Evolutionary conservation across 2,329 filamentous ascomycete species (phyloP).

Genomic region (Escovopsis sp.): DNA sequence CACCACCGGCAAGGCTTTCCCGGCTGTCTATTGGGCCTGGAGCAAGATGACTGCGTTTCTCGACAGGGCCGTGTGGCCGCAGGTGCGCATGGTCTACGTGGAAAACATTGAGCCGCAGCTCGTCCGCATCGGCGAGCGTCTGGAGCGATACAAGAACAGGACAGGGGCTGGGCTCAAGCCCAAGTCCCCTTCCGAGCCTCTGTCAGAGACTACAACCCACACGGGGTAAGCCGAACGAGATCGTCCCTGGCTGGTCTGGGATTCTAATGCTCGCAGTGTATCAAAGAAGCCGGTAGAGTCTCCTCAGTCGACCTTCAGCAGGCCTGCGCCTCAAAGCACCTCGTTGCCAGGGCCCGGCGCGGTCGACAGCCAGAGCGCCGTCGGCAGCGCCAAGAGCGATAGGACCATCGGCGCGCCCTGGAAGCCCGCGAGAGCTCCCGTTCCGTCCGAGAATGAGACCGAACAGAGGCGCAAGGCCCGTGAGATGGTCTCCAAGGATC

Average conservation of each 20-base stretch:
- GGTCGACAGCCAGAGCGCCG: constrained; percentile 5
- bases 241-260: neutral
- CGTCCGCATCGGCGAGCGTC: constrained; percentile 75
- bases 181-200: constrained; percentile 12
- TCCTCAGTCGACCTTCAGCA: constrained; percentile 20
- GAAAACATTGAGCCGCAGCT: constrained; percentile 94
- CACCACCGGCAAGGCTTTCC: constrained; percentile 54
- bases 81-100: constrained; percentile 63
- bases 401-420: constrained; percentile 12
- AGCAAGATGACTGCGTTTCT: constrained; percentile 56
- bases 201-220: constrained; percentile 6
- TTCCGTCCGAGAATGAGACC: constrained; percentile 32
- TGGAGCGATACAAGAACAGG: constrained; percentile 54
- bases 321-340: constrained; percentile 18
- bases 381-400: constrained; percentile 15
- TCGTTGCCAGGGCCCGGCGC: constrained; percentile 19
- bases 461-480: constrained; percentile 43
- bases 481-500: constrained; percentile 60
- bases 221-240: neutral
- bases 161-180: constrained; percentile 13
- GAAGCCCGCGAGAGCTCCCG: constrained; percentile 28
- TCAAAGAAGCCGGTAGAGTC: constrained; percentile 9
- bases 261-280: constrained; percentile 7
- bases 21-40: constrained; percentile 57
- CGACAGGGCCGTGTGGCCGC: constrained; percentile 66